Percentiles rank a stretch among this genome's conserved stretches.
Conservation (phyloP, 2,329 filamentous ascomycete species). For the Aspergillus fumigatus region DNA sequence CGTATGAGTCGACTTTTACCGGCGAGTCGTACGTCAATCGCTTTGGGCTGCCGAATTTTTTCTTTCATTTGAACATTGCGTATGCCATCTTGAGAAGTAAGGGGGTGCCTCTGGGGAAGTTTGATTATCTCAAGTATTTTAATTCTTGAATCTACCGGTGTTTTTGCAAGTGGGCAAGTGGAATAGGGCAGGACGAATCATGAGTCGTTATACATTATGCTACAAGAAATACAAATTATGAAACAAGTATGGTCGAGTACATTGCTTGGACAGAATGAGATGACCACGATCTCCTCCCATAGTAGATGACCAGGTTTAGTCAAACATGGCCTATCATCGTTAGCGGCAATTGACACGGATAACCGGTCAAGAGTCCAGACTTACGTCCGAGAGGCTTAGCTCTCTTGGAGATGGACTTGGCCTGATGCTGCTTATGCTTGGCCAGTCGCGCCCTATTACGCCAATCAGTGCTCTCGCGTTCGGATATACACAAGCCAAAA, state of each 20-base stretch:
- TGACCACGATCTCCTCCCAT: background rate
- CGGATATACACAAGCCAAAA: background rate
- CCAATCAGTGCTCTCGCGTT: background rate
- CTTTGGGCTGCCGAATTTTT: conserved; percentile 57
- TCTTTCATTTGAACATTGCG: conserved; percentile 58
- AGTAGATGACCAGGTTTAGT: background rate
- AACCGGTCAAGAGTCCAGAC: conserved; percentile 27
- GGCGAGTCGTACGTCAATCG: conserved; percentile 45
- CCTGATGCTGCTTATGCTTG: conserved; percentile 65
- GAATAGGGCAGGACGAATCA: background rate
- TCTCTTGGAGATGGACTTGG: conserved; percentile 61
- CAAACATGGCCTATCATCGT: background rate
- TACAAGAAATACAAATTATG: background rate
- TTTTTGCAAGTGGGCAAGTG: background rate
- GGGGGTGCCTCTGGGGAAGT: conserved; percentile 60
- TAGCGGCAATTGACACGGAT: background rate
- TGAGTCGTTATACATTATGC: background rate
- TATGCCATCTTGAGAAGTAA: conserved; percentile 59
- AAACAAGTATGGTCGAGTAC: background rate
- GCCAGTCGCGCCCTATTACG: conserved; percentile 50
- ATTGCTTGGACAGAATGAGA: background rate
- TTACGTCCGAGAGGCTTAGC: conserved; percentile 66
- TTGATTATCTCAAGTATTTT: conserved; percentile 45
- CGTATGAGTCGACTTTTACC: conserved; percentile 37
- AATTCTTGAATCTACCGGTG: background rate